Percentiles rank a stretch among this genome's conserved stretches.
phyloP scores from a whole-genome alignment of 768 basidiomycete genomes.

The Mycena pura region DNA sequence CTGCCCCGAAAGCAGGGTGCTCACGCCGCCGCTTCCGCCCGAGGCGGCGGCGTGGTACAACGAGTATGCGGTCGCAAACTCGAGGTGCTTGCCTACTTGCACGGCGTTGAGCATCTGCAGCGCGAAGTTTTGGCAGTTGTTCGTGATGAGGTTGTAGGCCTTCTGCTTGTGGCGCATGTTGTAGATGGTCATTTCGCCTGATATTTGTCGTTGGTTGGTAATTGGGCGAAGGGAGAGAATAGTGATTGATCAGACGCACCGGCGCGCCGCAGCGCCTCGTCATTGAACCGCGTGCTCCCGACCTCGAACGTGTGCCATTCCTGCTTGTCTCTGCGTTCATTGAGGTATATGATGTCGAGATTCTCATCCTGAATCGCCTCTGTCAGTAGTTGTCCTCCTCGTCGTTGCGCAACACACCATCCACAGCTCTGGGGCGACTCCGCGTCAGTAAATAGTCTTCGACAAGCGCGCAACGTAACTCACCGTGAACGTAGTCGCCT shows the following conservation, averaged over 20 bases:
- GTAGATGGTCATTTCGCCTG: constrained; percentile 21
- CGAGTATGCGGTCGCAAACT: constrained; percentile 13
- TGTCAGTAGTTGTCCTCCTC: neutral
- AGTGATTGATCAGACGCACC: neutral
- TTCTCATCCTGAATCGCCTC: neutral
- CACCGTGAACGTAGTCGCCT: constrained; percentile 15
- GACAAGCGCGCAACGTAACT: too few species aligned
- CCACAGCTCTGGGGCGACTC: too few species aligned
- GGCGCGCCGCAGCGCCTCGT: constrained; percentile 18
- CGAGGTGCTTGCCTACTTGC: constrained; percentile 18
- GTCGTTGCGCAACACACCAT: constrained; percentile 5
- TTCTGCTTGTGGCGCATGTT: constrained; percentile 12
- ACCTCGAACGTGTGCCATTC: constrained; percentile 21
- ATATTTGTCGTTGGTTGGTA: neutral
- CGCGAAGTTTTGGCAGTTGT: constrained; percentile 22
- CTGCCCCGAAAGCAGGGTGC: too few species aligned
- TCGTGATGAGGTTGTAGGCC: constrained; percentile 23
- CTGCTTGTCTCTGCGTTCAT: constrained; percentile 17
- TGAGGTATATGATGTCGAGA: constrained; percentile 21
- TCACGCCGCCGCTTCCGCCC: too few species aligned
- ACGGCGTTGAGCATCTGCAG: constrained; percentile 12
- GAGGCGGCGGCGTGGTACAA: too few species aligned
- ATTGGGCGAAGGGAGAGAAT: neutral
- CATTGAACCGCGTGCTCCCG: constrained; percentile 20
- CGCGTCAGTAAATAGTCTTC: too few species aligned